These are phyloP conservation scores for Umbelopsis sp. DNA, from an alignment of 192 early-diverging fungal genomes.

Conservation along the genomic window DNA sequence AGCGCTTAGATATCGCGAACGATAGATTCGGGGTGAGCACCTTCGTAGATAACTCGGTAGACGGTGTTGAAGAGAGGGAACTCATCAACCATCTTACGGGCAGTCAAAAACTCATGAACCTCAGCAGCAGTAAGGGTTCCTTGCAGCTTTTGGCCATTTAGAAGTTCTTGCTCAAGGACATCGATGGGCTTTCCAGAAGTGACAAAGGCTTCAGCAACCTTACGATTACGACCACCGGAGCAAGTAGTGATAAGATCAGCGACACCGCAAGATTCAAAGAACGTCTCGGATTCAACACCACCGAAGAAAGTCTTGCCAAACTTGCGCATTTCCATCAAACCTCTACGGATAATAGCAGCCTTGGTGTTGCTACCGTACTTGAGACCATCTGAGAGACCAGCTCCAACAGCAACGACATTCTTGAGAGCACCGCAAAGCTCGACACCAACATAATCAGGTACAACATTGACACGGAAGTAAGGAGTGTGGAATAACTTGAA, in stretches of 20 bases:
- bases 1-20: conserved; percentile 56
- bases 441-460: conserved; percentile 87
- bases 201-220: conserved; percentile 90
- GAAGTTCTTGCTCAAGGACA: conserved; percentile 86
- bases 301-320: conserved; percentile 84
- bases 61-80: conserved; percentile 94
- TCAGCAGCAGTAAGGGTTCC: conserved; percentile 91
- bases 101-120: conserved; percentile 77
- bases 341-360: conserved; percentile 95
- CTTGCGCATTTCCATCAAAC: conserved; percentile 94
- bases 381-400: conserved; percentile 93
- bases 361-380: conserved; percentile 95
- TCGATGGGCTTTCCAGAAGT: conserved; percentile 92
- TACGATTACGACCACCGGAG: conserved; percentile 95
- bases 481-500: conserved; percentile 82
- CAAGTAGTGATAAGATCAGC: conserved; percentile 97
- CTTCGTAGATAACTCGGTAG: conserved; percentile 91
- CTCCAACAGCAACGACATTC: conserved; percentile 97
- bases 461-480: conserved; percentile 86
- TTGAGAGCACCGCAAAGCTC: conserved; percentile 98
- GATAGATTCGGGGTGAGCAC: conserved; percentile 67
- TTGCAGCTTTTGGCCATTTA: conserved; percentile 98
- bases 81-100: conserved; percentile 60
- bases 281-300: conserved; percentile 90
- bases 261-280: conserved; percentile 96